phyloP scores from a whole-genome alignment of 305 asterid genomes.

The Solanum hybrid region DNA sequence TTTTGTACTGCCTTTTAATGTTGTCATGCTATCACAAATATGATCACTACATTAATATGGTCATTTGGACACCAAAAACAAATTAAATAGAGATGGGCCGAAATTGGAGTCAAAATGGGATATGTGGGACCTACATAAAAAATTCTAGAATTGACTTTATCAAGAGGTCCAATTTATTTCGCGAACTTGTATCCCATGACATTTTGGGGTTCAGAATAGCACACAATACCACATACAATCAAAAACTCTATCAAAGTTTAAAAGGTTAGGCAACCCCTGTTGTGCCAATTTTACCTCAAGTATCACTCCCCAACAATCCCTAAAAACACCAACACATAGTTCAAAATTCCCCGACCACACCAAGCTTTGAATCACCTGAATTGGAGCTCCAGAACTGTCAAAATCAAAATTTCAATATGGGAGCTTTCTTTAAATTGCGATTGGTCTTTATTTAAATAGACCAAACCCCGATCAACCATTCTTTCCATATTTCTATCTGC shows the following conservation, averaged over 20 bases:
- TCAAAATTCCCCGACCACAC: background rate
- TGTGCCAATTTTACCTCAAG: background rate
- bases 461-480: background rate
- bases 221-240: background rate
- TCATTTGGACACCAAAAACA: background rate
- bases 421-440: background rate
- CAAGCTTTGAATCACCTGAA: background rate
- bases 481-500: background rate
- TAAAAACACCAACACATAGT: background rate
- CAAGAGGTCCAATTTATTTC: background rate
- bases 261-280: background rate
- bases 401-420: background rate
- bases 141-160: background rate
- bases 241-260: background rate
- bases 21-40: background rate
- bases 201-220: background rate
- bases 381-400: background rate
- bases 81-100: background rate
- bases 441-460: background rate
- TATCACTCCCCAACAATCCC: background rate
- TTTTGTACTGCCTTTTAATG: background rate
- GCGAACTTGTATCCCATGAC: background rate
- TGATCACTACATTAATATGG: background rate
- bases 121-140: background rate
- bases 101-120: background rate